Percentiles rank a stretch among this genome's conserved stretches.
phyloP scores from a whole-genome alignment of 2,329 filamentous ascomycete species.

The Aspergillus japonicus region DNA sequence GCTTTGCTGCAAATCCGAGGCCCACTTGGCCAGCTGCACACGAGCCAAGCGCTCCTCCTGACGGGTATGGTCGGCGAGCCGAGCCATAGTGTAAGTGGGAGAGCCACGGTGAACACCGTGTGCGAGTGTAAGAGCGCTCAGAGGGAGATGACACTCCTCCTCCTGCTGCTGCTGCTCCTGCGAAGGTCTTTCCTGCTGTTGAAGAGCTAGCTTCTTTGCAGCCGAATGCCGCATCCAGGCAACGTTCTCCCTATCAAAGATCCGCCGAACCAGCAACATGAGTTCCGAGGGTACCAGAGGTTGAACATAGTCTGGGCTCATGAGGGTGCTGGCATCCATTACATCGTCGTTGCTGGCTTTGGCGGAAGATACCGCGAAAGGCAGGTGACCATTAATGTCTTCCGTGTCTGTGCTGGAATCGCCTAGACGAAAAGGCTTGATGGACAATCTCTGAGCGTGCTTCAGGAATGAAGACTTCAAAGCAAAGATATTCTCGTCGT shows the following conservation, averaged over 20 bases:
- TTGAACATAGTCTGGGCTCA: slow-evolving; percentile 86
- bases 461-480: slow-evolving; percentile 55
- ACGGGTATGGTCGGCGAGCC: slow-evolving; percentile 59
- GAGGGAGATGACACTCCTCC: neutral
- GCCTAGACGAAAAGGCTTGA: slow-evolving; percentile 68
- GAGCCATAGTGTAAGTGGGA: slow-evolving; percentile 59
- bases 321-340: slow-evolving; percentile 90
- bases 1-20: slow-evolving; percentile 73
- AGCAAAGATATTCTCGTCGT: slow-evolving; percentile 54
- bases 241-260: slow-evolving; percentile 77
- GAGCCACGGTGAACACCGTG: slow-evolving; percentile 27
- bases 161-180: neutral
- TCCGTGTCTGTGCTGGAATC: slow-evolving; percentile 30
- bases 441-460: slow-evolving; percentile 45
- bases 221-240: slow-evolving; percentile 79
- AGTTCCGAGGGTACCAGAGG: slow-evolving; percentile 79
- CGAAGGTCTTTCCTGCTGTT: slow-evolving; percentile 52
- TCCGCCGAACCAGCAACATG: slow-evolving; percentile 61
- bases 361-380: slow-evolving; percentile 76
- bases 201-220: slow-evolving; percentile 76
- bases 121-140: slow-evolving; percentile 30
- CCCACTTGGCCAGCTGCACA: slow-evolving; percentile 78
- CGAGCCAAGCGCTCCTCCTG: slow-evolving; percentile 63
- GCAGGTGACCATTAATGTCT: slow-evolving; percentile 40
- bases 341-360: slow-evolving; percentile 69